Evolutionary conservation across 2,329 filamentous ascomycete genomes (phyloP).

Genomic region (Drechslerella dactyloides): DNA sequence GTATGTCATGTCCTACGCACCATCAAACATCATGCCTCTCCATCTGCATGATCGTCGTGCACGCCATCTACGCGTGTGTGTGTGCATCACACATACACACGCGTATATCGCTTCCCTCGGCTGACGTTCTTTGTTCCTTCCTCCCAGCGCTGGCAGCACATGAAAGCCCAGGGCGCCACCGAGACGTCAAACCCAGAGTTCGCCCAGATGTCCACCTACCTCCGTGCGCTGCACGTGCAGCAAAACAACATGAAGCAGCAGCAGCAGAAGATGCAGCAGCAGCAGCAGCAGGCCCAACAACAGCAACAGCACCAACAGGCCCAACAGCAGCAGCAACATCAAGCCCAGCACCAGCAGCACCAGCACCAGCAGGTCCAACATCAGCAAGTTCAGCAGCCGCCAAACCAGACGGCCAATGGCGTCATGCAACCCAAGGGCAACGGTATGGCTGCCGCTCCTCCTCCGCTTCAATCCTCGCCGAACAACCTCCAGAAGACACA

Average conservation of each 20-base stretch:
- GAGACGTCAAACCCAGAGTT: conserved; percentile 81
- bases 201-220: conserved; percentile 53
- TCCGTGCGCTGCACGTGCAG: conserved; percentile 70
- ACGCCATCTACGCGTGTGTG: background rate
- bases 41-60: background rate
- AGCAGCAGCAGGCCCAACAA: too few relatives aligned
- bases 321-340: conserved; percentile 65
- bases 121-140: conserved; percentile 2
- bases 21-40: background rate
- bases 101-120: background rate
- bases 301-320: conserved; percentile 75
- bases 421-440: conserved; percentile 49
- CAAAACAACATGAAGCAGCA: conserved; percentile 74
- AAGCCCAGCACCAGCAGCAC: conserved; percentile 67
- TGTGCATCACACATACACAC: too few relatives aligned
- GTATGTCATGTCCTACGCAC: conserved; percentile 11
- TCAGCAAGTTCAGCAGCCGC: conserved; percentile 56
- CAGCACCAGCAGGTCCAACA: conserved; percentile 63
- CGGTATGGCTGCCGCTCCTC: conserved; percentile 1
- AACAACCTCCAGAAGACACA: conserved; percentile 37
- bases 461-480: conserved; percentile 20
- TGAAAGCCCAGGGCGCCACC: conserved; percentile 84
- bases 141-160: conserved; percentile 81
- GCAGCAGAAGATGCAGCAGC: conserved; percentile 61
- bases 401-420: conserved; percentile 56